A percentile compares a stretch with the other conserved stretches of the same genome.
These are phyloP conservation scores for Pythium periplocum DNA, from an alignment of 352 stramenopile species.

Conservation along the genomic window DNA sequence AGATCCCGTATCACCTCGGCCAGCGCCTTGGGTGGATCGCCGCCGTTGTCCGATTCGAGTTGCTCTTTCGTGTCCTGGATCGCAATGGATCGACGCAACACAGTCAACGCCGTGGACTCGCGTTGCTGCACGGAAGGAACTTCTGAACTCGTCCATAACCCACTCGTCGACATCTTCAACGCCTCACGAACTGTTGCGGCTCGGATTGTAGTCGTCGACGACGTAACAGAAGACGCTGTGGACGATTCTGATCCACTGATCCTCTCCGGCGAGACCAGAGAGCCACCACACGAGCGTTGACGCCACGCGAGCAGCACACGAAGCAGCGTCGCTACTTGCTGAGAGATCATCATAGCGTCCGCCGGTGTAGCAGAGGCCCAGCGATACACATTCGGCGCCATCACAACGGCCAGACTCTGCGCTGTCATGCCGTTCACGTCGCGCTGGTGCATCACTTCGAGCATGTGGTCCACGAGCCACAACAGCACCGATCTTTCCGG, in stretches of 20 bases:
- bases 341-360: slow-evolving; percentile 17
- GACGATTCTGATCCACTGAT: no score
- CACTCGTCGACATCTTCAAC: not conserved
- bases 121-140: not conserved
- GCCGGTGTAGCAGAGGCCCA: slow-evolving; percentile 18
- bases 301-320: slow-evolving; percentile 36
- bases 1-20: slow-evolving; percentile 2
- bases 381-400: slow-evolving; percentile 51
- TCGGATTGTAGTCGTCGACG: no score
- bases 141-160: not conserved
- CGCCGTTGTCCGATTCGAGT: no score
- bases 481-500: slow-evolving; percentile 37
- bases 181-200: slow-evolving; percentile 3
- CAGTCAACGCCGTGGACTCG: slow-evolving; percentile 9
- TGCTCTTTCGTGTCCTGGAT: no score
- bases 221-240: no score
- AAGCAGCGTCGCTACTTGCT: slow-evolving; percentile 31
- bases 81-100: slow-evolving; percentile 7
- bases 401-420: slow-evolving; percentile 43
- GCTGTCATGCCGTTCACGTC: slow-evolving; percentile 44
- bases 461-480: slow-evolving; percentile 65
- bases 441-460: slow-evolving; percentile 36
- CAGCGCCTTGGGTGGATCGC: not conserved
- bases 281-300: slow-evolving; percentile 3
- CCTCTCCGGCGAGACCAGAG: no score